These are phyloP conservation scores for Ustilago lituana DNA, from an alignment of 1,284 basidiomycete species.

Conservation along the genomic window DNA sequence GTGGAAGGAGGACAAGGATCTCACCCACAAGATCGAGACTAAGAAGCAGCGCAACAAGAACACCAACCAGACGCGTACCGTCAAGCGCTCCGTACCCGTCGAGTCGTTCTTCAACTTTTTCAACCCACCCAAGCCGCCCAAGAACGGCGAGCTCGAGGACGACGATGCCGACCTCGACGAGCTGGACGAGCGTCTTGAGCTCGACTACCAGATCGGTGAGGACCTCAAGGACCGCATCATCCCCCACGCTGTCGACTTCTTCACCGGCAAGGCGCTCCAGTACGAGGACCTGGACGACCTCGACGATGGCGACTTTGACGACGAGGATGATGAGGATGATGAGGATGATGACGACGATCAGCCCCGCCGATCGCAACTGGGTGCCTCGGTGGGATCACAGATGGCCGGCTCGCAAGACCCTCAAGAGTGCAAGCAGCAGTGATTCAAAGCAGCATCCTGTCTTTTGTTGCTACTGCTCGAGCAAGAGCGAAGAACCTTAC, in stretches of 20 bases:
- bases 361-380: slow-evolving; percentile 47
- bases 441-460: no score
- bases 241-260: slow-evolving; percentile 85
- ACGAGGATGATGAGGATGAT: slow-evolving; percentile 61
- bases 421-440: slow-evolving; percentile 66
- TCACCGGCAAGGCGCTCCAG: slow-evolving; percentile 93
- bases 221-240: slow-evolving; percentile 98
- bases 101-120: slow-evolving; percentile 68
- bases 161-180: slow-evolving; percentile 61
- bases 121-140: slow-evolving; percentile 65
- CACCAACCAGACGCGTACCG: slow-evolving; percentile 67
- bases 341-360: slow-evolving; percentile 63
- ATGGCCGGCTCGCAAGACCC: slow-evolving; percentile 58
- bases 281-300: slow-evolving; percentile 76
- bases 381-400: slow-evolving; percentile 47
- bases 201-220: slow-evolving; percentile 98
- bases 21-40: slow-evolving; percentile 96
- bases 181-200: slow-evolving; percentile 87
- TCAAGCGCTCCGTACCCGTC: slow-evolving; percentile 66
- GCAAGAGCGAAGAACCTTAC: no score
- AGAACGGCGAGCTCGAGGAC: slow-evolving; percentile 55
- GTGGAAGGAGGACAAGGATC: slow-evolving; percentile 98
- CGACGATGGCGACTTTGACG: slow-evolving; percentile 72
- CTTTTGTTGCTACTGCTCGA: no score
- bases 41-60: slow-evolving; percentile 97